Conservation (phyloP, 331 rosid species). For the Rosa hybrid region DNA sequence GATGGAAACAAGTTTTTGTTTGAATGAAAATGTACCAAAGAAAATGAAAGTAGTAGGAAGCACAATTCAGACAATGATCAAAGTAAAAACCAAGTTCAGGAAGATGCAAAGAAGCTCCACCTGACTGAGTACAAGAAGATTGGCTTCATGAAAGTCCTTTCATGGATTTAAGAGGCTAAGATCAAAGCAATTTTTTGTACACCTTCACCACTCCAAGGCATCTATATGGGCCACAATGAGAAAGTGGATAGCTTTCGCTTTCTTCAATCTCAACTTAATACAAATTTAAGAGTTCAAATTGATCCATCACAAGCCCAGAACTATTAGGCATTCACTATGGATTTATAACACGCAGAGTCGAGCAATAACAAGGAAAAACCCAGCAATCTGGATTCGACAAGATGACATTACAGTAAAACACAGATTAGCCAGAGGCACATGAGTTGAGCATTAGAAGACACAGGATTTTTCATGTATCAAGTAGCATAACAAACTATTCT, state of each 20-base stretch:
- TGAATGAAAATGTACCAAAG: constrained; percentile 1
- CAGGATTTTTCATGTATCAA: neutral
- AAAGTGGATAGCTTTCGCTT: neutral
- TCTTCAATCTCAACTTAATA: neutral
- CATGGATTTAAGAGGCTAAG: neutral
- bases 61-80: neutral
- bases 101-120: constrained; percentile 25
- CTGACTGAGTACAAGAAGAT: neutral
- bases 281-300: neutral
- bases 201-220: neutral
- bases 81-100: neutral
- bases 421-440: neutral
- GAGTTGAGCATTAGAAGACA: neutral
- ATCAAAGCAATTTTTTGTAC: neutral
- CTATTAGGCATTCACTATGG: neutral
- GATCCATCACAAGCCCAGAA: too few relatives aligned
- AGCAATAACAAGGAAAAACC: neutral
- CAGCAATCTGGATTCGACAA: neutral
- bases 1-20: neutral
- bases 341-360: neutral
- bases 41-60: constrained; percentile 20
- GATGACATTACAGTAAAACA: neutral
- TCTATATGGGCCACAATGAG: neutral
- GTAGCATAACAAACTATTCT: neutral
- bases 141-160: neutral